Evolutionary conservation across 805 yeast genomes (phyloP).

Genomic region (Saturnispora gosingensis): DNA sequence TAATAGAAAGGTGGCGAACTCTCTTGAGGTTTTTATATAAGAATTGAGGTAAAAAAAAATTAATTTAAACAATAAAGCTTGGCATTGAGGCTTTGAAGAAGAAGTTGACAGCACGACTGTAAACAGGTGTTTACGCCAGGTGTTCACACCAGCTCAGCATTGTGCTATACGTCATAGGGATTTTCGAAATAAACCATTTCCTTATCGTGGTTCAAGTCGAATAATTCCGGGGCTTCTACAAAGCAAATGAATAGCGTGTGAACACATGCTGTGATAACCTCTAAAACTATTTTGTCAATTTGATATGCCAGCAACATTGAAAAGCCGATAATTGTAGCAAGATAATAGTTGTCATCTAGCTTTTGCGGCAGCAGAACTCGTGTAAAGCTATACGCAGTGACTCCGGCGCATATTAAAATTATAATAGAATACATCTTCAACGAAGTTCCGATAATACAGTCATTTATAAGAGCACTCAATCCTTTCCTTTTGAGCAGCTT

Average conservation of each 20-base stretch:
- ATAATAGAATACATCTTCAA: constrained; percentile 62
- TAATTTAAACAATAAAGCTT: not conserved
- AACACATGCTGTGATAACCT: constrained; percentile 68
- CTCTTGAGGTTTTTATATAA: not conserved
- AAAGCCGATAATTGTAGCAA: constrained; percentile 22
- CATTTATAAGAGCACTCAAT: constrained; percentile 73
- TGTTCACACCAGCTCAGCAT: not conserved
- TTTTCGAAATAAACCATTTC: constrained; percentile 14
- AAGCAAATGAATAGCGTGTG: constrained; percentile 77
- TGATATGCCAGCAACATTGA: constrained; percentile 59
- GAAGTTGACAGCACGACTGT: not conserved
- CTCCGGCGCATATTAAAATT: constrained; percentile 37
- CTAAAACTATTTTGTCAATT: constrained; percentile 57
- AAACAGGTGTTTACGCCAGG: not conserved
- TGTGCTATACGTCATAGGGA: not conserved
- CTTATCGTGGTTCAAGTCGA: constrained; percentile 58
- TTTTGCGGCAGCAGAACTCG: constrained; percentile 59
- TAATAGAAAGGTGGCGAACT: not conserved
- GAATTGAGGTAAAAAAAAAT: not conserved
- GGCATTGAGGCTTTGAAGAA: not conserved
- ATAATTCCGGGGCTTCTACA: constrained; percentile 76
- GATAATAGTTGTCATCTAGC: constrained; percentile 48
- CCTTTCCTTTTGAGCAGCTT: constrained; percentile 66
- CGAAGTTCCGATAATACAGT: constrained; percentile 71
- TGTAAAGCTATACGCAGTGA: constrained; percentile 59